phyloP scores from a whole-genome alignment of 2,329 filamentous ascomycete genomes.

The Didymosphaeria variabile region DNA sequence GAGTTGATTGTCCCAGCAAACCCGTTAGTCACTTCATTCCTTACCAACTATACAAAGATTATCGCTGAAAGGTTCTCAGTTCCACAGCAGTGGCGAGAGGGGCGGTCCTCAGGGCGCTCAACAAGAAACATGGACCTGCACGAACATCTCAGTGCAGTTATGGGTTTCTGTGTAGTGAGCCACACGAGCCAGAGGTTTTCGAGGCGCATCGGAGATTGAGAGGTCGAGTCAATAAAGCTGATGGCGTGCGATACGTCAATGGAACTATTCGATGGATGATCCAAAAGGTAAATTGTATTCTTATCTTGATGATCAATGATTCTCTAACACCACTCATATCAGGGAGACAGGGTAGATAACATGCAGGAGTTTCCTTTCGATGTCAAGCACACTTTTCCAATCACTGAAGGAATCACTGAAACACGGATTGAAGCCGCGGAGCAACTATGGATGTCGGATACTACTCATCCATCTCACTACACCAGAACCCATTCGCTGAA shows the following conservation, averaged over 20 bases:
- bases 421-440: conserved; percentile 18
- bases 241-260: conserved; percentile 15
- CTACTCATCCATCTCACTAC: conserved; percentile 18
- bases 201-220: conserved; percentile 6
- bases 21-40: conserved; percentile 13
- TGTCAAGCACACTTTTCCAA: conserved; percentile 22
- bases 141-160: conserved; percentile 40
- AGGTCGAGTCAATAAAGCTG: conserved; percentile 5
- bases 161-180: conserved; percentile 28
- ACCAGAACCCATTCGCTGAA: conserved; percentile 15
- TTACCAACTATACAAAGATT: not conserved
- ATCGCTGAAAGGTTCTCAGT: not conserved
- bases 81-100: conserved; percentile 31
- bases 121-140: conserved; percentile 38
- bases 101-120: conserved; percentile 40
- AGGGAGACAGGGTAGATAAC: conserved; percentile 17
- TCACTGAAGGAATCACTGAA: conserved; percentile 4
- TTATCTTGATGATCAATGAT: not conserved
- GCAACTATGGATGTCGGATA: conserved; percentile 22
- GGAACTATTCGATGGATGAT: conserved; percentile 16
- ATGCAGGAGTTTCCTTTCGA: conserved; percentile 10
- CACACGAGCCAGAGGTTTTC: conserved; percentile 14
- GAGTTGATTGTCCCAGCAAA: conserved; percentile 18
- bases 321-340: no score
- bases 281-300: conserved; percentile 2